Evolutionary conservation across 768 basidiomycete species (phyloP).

Genomic region (Cystofilobasidium macerans): DNA sequence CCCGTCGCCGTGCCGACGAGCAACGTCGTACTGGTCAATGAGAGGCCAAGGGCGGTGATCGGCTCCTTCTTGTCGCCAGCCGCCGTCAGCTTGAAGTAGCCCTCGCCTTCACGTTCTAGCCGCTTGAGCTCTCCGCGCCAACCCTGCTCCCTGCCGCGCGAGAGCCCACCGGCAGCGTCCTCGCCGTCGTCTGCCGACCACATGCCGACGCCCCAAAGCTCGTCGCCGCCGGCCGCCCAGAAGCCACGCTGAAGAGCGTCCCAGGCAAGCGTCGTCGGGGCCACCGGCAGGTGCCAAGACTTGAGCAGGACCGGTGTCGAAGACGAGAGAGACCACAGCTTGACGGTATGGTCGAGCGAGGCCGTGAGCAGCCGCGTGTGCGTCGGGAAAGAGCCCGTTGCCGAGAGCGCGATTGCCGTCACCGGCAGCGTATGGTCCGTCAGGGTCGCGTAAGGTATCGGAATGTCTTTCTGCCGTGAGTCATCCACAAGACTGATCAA

Average conservation of each 20-base stretch:
- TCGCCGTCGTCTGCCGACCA: conserved; percentile 8
- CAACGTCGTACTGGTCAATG: conserved; percentile 63
- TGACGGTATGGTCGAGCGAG: conserved; percentile 80
- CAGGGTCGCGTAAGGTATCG: conserved; percentile 64
- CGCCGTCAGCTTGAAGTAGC: not conserved
- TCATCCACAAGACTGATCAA: conserved; percentile 59
- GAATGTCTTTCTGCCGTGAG: conserved; percentile 59
- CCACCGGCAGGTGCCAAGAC: conserved; percentile 20
- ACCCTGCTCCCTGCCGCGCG: conserved; percentile 17
- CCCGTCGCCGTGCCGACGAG: conserved; percentile 70
- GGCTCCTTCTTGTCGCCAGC: conserved; percentile 48
- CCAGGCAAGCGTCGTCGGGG: conserved; percentile 17
- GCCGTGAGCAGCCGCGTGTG: conserved; percentile 65
- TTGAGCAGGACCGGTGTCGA: conserved; percentile 20
- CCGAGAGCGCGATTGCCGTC: conserved; percentile 60
- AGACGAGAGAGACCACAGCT: conserved; percentile 37
- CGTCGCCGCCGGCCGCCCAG: conserved; percentile 23
- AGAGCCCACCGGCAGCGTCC: conserved; percentile 3
- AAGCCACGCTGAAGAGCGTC: conserved; percentile 24
- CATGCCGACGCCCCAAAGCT: conserved; percentile 24
- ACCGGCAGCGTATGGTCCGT: conserved; percentile 88
- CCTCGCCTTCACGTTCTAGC: conserved; percentile 18
- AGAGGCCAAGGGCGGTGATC: conserved; percentile 62
- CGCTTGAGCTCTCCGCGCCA: conserved; percentile 18
- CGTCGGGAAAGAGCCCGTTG: conserved; percentile 61